Conservation (phyloP, 768 basidiomycete species). For the Panus rudis region DNA sequence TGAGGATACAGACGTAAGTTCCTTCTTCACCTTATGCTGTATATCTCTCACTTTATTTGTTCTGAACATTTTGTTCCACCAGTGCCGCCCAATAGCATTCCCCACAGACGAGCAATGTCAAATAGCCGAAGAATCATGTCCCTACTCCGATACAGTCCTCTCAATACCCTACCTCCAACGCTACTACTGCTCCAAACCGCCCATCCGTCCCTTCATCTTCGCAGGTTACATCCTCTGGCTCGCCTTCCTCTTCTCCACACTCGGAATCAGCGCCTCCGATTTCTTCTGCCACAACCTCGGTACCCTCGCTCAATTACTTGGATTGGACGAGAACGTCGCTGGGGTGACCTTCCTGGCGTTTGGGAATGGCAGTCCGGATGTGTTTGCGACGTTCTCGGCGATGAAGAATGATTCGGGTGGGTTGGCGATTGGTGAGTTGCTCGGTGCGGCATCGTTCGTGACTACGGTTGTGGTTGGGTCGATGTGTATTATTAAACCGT, state of each 20-base stretch:
- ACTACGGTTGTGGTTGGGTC: slow-evolving; percentile 93
- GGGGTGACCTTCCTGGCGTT: slow-evolving; percentile 97
- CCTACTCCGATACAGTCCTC: slow-evolving; percentile 54
- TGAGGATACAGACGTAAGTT: neutral
- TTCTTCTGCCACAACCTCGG: slow-evolving; percentile 97
- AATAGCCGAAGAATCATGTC: slow-evolving; percentile 55
- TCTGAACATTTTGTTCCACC: slow-evolving; percentile 3
- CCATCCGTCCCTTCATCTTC: slow-evolving; percentile 57
- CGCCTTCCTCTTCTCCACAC: slow-evolving; percentile 88
- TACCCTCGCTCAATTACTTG: slow-evolving; percentile 78
- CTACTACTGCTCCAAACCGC: slow-evolving; percentile 62
- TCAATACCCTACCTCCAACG: slow-evolving; percentile 58
- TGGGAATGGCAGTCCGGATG: slow-evolving; percentile 94
- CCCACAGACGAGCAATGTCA: slow-evolving; percentile 53
- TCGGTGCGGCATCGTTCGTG: slow-evolving; percentile 95
- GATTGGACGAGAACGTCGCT: slow-evolving; percentile 87
- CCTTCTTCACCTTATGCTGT: neutral
- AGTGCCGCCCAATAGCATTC: slow-evolving; percentile 65
- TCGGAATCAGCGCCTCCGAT: slow-evolving; percentile 92
- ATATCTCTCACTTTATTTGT: neutral
- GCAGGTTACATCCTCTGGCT: slow-evolving; percentile 68
- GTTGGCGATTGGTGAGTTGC: slow-evolving; percentile 88
- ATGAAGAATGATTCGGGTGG: slow-evolving; percentile 81
- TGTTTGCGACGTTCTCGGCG: slow-evolving; percentile 93
- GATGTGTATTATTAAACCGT: slow-evolving; percentile 97